Evolutionary conservation across 2,329 filamentous ascomycete genomes (phyloP), one percentile per base, ranked within the genome.

Genomic region (Cytospora leucostoma): DNA sequence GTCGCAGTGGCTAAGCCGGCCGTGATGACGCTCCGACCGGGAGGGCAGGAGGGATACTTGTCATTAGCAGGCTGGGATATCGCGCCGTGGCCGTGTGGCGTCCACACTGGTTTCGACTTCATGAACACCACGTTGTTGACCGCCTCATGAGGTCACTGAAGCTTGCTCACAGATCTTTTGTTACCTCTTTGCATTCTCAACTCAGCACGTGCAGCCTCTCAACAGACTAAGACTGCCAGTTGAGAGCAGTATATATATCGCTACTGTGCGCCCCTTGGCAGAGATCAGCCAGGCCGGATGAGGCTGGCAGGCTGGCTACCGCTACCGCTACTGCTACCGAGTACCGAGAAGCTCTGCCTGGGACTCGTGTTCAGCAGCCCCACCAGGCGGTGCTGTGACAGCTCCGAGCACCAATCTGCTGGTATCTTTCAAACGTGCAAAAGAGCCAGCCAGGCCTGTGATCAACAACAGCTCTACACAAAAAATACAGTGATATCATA

Each of bases 371-470:
- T 27, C 35, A 55, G 33, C 40, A 51, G 44, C 56, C 54, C 63
- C 60, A 55, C 60, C 56, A 54, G 56, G 60, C 56, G 52, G 56
- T 56, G 55, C 63, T 59, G 32, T 55, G 53, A 19, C 52, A 50
- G 55, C 55, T 61, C 52, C 21, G 47, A 49, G 54, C 49, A 59
- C 59, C 17, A 60, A 52, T 34, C 63, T 34, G 59, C n/a, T 54
- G 56, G 55, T 49, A 59, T 37, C 47, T 59, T 32, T 55, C 59
- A 27, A 27, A 55, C 51, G 59, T 61, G 59, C 6, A 44, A n/a
- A n/a, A 50, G 13, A 21, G 21, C 51, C 59, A 51, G 32, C 21
- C 19, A 59, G 37, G 37, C 34, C n/a, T 37, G 50, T 47, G 47
- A 47, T 12, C 8, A 12, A 21, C 44, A n/a, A 47, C 44, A 10